Evolutionary conservation across 1,284 basidiomycete species (phyloP).

Genomic region (Apiotrichum veenhuisii): DNA sequence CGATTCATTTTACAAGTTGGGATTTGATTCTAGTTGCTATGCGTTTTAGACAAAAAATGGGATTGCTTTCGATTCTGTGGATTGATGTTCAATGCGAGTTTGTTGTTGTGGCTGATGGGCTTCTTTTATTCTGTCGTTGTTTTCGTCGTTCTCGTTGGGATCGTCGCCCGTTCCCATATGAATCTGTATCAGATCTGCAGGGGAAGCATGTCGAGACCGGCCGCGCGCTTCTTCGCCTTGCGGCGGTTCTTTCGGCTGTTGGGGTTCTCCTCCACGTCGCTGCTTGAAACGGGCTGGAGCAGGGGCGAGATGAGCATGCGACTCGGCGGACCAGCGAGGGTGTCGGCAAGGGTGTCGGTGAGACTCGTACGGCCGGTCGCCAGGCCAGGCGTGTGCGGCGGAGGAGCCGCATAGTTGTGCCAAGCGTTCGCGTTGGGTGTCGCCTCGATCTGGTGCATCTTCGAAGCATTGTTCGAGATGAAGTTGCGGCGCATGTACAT

Average conservation of each 20-base stretch:
- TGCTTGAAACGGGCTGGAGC: conserved; percentile 8
- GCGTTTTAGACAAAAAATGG: background rate
- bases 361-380: conserved; percentile 1
- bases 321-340: conserved; percentile 14
- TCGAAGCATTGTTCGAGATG: conserved; percentile 7
- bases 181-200: conserved; percentile 14
- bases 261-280: conserved; percentile 8
- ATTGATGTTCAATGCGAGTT: background rate
- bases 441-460: background rate
- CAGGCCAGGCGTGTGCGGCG: conserved; percentile 11
- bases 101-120: background rate
- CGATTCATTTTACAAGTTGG: background rate
- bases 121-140: background rate
- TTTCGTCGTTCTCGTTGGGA: background rate
- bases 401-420: background rate
- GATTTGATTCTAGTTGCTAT: background rate
- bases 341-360: conserved; percentile 15
- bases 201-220: conserved; percentile 9
- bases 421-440: background rate
- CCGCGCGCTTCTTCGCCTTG: conserved; percentile 5
- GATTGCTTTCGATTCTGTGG: background rate
- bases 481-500: conserved; percentile 41
- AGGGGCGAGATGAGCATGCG: conserved; percentile 22
- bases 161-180: background rate
- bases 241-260: conserved; percentile 21